Conservation (phyloP, 2,329 filamentous ascomycete species). For the Stachybotrys echinatus region DNA sequence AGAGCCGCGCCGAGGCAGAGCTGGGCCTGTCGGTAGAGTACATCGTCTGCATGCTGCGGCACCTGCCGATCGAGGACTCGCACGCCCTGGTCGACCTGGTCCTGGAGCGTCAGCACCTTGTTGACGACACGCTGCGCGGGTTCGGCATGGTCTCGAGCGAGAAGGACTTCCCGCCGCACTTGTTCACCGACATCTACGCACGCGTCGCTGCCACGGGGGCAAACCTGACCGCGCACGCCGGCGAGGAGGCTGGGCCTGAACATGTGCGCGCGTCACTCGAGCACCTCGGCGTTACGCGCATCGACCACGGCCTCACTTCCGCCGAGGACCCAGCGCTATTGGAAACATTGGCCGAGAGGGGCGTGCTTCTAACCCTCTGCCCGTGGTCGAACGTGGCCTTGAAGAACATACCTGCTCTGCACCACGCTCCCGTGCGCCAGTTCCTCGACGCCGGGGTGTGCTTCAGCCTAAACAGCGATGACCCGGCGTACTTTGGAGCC, state of each 20-base stretch:
- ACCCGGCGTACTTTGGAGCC: conserved; percentile 70
- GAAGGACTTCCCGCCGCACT: conserved; percentile 47
- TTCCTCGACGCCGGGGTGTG: conserved; percentile 59
- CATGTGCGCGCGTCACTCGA: conserved; percentile 63
- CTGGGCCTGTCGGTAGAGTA: conserved; percentile 61
- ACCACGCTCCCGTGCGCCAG: conserved; percentile 48
- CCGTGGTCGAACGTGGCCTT: conserved; percentile 63
- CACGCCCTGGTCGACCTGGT: conserved; percentile 27
- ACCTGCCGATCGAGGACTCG: conserved; percentile 58
- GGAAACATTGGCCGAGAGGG: conserved; percentile 47
- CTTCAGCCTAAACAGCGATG: conserved; percentile 71
- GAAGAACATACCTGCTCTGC: conserved; percentile 16
- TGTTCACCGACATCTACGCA: conserved; percentile 58
- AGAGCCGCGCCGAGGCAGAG: conserved; percentile 50
- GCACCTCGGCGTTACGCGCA: conserved; percentile 55
- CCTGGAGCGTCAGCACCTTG: conserved; percentile 35
- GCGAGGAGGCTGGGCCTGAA: conserved; percentile 65
- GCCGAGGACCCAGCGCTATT: conserved; percentile 55
- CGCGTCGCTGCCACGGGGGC: conserved; percentile 42
- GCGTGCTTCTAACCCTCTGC: conserved; percentile 64
- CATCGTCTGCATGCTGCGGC: conserved; percentile 68
- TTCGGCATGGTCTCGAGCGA: conserved; percentile 67
- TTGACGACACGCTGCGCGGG: conserved; percentile 49
- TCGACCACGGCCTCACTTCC: conserved; percentile 70
- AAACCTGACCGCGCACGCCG: conserved; percentile 66